These are phyloP conservation scores for Yueomyces sinensis DNA, from an alignment of 805 yeast species.

Conservation along the genomic window DNA sequence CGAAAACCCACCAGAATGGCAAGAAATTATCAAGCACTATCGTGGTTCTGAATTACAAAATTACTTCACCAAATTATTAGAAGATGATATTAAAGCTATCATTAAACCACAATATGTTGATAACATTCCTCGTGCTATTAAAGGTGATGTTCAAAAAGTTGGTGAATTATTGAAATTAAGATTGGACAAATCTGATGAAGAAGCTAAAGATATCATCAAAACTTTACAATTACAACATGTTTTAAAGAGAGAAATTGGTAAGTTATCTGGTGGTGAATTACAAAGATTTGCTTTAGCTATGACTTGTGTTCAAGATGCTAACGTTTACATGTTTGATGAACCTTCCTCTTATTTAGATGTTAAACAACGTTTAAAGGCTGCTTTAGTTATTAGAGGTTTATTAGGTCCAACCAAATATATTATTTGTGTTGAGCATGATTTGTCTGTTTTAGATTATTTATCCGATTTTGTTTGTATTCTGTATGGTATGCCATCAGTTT, in stretches of 20 bases:
- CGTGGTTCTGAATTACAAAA: slow-evolving; percentile 97
- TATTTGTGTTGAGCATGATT: slow-evolving; percentile 97
- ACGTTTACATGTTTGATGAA: slow-evolving; percentile 98
- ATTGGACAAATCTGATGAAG: slow-evolving; percentile 52
- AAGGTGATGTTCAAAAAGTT: slow-evolving; percentile 77
- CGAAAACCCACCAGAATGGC: slow-evolving; percentile 98
- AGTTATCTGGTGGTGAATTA: slow-evolving; percentile 95
- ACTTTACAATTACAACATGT: slow-evolving; percentile 66
- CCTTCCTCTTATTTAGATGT: slow-evolving; percentile 98
- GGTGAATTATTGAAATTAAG: slow-evolving; percentile 70
- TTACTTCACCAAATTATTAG: slow-evolving; percentile 85
- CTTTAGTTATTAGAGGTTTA: slow-evolving; percentile 80
- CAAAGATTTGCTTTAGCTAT: slow-evolving; percentile 97
- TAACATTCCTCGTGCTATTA: slow-evolving; percentile 91
- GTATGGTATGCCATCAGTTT: slow-evolving; percentile 96
- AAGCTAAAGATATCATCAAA: slow-evolving; percentile 49
- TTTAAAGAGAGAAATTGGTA: slow-evolving; percentile 74
- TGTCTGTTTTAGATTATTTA: slow-evolving; percentile 91
- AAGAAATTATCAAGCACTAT: slow-evolving; percentile 77
- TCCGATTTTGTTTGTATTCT: slow-evolving; percentile 94
- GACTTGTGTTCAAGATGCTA: slow-evolving; percentile 90
- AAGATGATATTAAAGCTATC: slow-evolving; percentile 90
- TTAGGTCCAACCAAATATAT: slow-evolving; percentile 68
- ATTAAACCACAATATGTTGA: slow-evolving; percentile 99
- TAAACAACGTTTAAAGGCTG: slow-evolving; percentile 97